phyloP scores from a whole-genome alignment of 768 basidiomycete genomes.

The Pisolithus orientalis region DNA sequence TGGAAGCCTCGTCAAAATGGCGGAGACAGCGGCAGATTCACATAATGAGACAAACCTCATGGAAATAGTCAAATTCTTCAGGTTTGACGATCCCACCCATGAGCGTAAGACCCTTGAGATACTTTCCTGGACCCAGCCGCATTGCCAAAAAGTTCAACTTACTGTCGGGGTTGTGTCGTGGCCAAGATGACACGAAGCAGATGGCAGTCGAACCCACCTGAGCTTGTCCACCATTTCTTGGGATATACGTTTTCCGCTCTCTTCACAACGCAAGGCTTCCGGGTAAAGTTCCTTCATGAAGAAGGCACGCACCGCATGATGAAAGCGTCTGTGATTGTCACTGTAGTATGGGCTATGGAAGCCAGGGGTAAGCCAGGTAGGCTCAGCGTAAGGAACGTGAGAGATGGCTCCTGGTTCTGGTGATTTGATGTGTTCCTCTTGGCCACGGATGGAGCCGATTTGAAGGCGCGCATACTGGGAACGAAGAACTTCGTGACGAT shows the following conservation, averaged over 20 bases:
- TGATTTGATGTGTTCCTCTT: conserved; percentile 49
- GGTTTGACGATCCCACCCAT: conserved; percentile 72
- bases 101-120: conserved; percentile 69
- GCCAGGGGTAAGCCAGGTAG: conserved; percentile 68
- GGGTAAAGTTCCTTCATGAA: conserved; percentile 67
- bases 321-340: conserved; percentile 68
- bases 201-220: conserved; percentile 42
- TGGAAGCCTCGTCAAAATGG: neutral
- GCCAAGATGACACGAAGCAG: neutral
- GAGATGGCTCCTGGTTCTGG: conserved; percentile 60
- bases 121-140: conserved; percentile 88
- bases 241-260: conserved; percentile 79
- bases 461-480: conserved; percentile 70
- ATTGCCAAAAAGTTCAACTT: conserved; percentile 78
- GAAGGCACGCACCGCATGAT: conserved; percentile 69
- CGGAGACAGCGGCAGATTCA: neutral
- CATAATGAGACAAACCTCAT: conserved; percentile 52
- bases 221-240: conserved; percentile 83
- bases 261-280: conserved; percentile 76
- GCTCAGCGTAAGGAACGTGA: conserved; percentile 78
- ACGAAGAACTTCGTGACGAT: conserved; percentile 71
- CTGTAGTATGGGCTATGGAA: conserved; percentile 76
- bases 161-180: conserved; percentile 31
- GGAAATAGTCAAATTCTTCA: conserved; percentile 92
- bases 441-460: conserved; percentile 55